Evolutionary conservation across 202 grass and related monocot genomes (phyloP).

Genomic region (Hordeum pubiflorum): DNA sequence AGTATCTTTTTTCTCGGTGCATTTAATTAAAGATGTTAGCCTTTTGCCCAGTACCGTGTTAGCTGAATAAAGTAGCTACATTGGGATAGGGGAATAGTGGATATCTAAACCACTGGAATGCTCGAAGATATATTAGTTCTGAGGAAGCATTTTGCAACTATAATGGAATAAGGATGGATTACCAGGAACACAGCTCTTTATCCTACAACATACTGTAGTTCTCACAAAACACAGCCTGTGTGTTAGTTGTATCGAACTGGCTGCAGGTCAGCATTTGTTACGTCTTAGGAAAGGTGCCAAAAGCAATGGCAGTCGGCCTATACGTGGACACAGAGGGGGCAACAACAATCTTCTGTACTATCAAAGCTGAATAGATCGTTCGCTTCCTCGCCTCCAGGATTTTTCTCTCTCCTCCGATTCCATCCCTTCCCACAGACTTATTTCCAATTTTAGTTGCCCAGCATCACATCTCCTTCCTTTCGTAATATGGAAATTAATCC

Average conservation of each 20-base stretch:
- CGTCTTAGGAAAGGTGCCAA: not conserved
- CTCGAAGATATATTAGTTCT: constrained; percentile 2
- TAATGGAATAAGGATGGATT: not conserved
- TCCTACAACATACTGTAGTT: not conserved
- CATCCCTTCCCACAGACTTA: too few species aligned
- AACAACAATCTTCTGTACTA: too few species aligned
- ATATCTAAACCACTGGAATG: not conserved
- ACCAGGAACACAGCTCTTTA: constrained; percentile 11
- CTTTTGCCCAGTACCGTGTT: not conserved
- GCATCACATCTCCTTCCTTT: too few species aligned
- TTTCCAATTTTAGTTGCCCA: too few species aligned
- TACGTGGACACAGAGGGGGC: too few species aligned
- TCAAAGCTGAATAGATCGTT: too few species aligned
- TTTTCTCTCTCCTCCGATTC: too few species aligned
- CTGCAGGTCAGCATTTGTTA: constrained; percentile 1
- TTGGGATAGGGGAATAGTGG: not conserved
- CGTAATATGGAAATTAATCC: too few species aligned
- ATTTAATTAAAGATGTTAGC: constrained; percentile 7
- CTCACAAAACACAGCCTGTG: not conserved
- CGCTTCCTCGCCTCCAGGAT: too few species aligned
- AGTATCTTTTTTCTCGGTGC: not conserved
- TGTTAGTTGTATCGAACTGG: not conserved
- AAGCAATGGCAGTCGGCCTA: not conserved
- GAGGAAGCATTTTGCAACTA: constrained; percentile 1
- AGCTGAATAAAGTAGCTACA: constrained; percentile 5